Evolutionary conservation across 805 yeast genomes (phyloP).

Genomic region (Blastobotrys chiropterorum): DNA sequence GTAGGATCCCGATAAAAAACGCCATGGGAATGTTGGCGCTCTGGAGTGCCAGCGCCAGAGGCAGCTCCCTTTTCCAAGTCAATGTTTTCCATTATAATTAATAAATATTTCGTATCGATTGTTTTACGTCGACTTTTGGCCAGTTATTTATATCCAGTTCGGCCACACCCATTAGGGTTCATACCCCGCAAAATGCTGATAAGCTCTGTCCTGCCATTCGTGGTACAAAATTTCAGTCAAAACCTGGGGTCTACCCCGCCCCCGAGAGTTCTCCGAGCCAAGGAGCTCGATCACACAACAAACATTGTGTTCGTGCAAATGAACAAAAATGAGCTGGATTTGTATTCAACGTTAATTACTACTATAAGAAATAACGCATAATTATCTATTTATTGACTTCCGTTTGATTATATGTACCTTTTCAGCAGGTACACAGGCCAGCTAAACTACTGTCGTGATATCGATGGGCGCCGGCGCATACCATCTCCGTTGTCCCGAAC

Average conservation of each 20-base stretch:
- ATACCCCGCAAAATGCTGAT: background rate
- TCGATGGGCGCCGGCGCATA: too few relatives aligned
- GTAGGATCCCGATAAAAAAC: background rate
- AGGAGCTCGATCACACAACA: background rate
- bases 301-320: background rate
- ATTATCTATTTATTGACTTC: background rate
- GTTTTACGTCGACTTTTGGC: too few relatives aligned
- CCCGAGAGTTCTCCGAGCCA: background rate
- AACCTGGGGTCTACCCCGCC: background rate
- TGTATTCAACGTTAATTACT: background rate
- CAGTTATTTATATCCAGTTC: background rate
- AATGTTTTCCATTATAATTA: background rate
- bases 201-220: background rate
- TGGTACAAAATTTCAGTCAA: background rate
- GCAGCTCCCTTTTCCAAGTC: background rate
- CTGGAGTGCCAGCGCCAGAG: background rate
- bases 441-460: too few relatives aligned
- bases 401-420: too few relatives aligned
- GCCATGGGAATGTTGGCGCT: background rate
- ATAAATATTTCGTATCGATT: too few relatives aligned
- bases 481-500: background rate
- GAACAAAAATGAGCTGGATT: background rate
- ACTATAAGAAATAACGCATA: too few relatives aligned
- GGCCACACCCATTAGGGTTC: background rate
- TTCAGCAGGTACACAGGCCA: too few relatives aligned